phyloP scores from a whole-genome alignment of 1,284 basidiomycete species.

The Acaromyces ingoldii region DNA sequence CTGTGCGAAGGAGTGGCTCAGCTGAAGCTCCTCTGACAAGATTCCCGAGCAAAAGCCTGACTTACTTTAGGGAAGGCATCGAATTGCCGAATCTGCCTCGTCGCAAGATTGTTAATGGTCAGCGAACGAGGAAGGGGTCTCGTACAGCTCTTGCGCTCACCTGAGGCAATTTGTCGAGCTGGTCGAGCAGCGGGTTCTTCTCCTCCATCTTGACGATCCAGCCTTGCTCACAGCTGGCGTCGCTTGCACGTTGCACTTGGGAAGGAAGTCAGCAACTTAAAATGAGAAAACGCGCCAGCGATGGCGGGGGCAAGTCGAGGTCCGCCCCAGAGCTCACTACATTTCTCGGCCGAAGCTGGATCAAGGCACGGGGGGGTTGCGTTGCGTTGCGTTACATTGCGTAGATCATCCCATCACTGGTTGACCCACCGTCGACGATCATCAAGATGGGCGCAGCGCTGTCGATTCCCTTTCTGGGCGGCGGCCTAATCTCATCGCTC shows the following conservation, averaged over 20 bases:
- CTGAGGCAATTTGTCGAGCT: constrained; percentile 39
- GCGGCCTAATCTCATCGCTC: constrained; percentile 65
- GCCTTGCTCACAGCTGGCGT: too few relatives aligned
- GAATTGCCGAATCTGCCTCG: constrained; percentile 17
- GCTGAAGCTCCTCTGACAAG: not conserved
- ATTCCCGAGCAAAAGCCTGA: not conserved
- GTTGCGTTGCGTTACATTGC: too few relatives aligned
- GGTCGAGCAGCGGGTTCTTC: constrained; percentile 28
- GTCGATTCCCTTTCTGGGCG: constrained; percentile 78
- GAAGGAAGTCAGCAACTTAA: too few relatives aligned
- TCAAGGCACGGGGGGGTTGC: too few relatives aligned
- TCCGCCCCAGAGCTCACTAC: too few relatives aligned
- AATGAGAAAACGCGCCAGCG: too few relatives aligned
- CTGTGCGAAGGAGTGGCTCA: constrained; percentile 6
- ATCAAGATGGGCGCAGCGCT: constrained; percentile 68
- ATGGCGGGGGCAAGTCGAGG: too few relatives aligned
- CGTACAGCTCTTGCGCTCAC: constrained; percentile 13
- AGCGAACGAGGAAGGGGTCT: not conserved
- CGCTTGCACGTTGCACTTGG: too few relatives aligned
- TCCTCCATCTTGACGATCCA: too few relatives aligned
- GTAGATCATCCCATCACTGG: too few relatives aligned
- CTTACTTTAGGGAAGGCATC: constrained; percentile 49
- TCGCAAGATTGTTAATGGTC: not conserved
- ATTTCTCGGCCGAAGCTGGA: too few relatives aligned
- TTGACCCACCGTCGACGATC: too few relatives aligned